Percentiles rank a stretch among this genome's conserved stretches.
These are phyloP conservation scores for Leccinum arenicola DNA, from an alignment of 768 basidiomycete genomes.

Conservation along the genomic window DNA sequence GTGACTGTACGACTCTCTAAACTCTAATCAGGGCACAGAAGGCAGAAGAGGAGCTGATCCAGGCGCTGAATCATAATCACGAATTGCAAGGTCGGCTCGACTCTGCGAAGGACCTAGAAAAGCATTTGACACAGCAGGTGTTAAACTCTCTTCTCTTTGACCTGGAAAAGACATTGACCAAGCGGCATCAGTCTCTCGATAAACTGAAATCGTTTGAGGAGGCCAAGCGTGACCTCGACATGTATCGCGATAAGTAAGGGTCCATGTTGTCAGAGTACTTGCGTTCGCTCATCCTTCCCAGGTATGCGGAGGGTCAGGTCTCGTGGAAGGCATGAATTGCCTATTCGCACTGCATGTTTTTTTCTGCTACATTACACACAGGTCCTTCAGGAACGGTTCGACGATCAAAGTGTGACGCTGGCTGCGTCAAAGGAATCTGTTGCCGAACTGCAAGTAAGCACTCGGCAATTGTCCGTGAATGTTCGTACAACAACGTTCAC, in stretches of 20 bases:
- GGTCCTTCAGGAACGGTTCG: constrained; percentile 58
- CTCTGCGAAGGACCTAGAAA: constrained; percentile 22
- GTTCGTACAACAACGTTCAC: background rate
- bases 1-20: constrained; percentile 12
- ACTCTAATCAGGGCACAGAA: constrained; percentile 15
- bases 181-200: constrained; percentile 20
- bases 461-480: background rate
- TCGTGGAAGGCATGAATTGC: constrained; percentile 22
- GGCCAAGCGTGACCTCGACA: constrained; percentile 18
- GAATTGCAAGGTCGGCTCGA: constrained; percentile 30
- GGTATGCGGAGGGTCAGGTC: constrained; percentile 20
- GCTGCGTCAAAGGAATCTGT: constrained; percentile 52
- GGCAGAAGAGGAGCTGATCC: constrained; percentile 19
- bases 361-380: constrained; percentile 16
- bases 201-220: constrained; percentile 20
- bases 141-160: constrained; percentile 16
- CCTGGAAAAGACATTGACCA: constrained; percentile 13
- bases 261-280: background rate
- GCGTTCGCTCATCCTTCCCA: constrained; percentile 6
- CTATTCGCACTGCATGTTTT: background rate
- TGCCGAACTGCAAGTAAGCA: constrained; percentile 48
- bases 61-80: constrained; percentile 21
- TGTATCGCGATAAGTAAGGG: constrained; percentile 28
- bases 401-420: constrained; percentile 53
- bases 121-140: constrained; percentile 22